Base-by-base conservation (phyloP, 768 basidiomycete species). In the Leccinellum luteum region DNA sequence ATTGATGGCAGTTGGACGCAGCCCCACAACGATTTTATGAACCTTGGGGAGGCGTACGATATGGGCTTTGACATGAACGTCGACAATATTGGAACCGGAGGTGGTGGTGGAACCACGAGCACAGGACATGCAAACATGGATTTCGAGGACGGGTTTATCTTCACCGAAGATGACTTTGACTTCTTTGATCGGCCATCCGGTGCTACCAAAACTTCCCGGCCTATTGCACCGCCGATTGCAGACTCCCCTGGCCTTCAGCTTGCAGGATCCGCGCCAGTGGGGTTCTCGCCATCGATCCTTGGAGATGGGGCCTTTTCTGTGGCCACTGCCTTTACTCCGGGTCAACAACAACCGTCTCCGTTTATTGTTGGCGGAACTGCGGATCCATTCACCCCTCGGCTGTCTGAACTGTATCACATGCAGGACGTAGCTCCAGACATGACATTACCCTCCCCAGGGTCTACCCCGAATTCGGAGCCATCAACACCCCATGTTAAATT, bases 81-180 rank as follows among this genome's bases (percentile, higher is more conserved):
- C 51, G 75, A 76, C 59, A 54, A 73, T 21, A 73, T 75, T 15
- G 70, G 73, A 13, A 57, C 68, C 5, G 70, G 69, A 30, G 64
- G 72, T 15, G 60, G 64, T 8, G 64, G 65, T n/a, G 63, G 68
- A 32, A 44, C 65, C 19, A 57, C 65, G 30, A 63, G 60, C 44
- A 58, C 66, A 31, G 67, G 56, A 6, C 69, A 64, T 38, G 68
- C 71, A 51, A 72, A 72, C 51, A 71, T 79, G 70, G 83, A 82
- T 44, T 82, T 82, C 52, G 84, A 86, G 32, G 81, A 84, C 21
- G 80, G 77, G 1, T 86, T 93, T 64, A 64, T 60, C 23, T 71
- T 73, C 50, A 92, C 92, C 0, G 92, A 94, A 52, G 92, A 92
- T 55, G 92, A 94, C 70, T 94, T 94, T 70, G 87, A 83, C 68